These are phyloP conservation scores for Alternaria alternata DNA, from an alignment of 2,329 filamentous ascomycete genomes.

Conservation along the genomic window DNA sequence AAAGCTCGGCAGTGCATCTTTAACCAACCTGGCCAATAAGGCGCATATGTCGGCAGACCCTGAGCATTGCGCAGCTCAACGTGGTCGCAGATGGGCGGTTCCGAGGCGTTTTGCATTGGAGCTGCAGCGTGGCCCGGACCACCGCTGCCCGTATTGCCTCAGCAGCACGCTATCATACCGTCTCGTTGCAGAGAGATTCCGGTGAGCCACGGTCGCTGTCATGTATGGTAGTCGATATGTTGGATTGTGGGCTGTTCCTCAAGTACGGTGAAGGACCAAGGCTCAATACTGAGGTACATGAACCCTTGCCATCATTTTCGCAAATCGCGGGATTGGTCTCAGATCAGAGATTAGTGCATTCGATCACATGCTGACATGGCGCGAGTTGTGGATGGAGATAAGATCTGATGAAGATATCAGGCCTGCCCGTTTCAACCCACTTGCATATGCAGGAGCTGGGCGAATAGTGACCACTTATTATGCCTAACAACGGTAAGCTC, in stretches of 20 bases:
- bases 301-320: conserved; percentile 21
- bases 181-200: conserved; percentile 29
- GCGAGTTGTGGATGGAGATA: conserved; percentile 6
- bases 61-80: conserved; percentile 26
- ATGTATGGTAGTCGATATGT: conserved; percentile 5
- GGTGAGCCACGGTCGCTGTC: conserved; percentile 20
- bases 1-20: conserved; percentile 18
- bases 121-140: conserved; percentile 18
- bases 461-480: conserved; percentile 17
- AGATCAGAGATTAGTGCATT: conserved; percentile 6
- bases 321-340: conserved; percentile 6
- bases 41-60: conserved; percentile 14
- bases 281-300: conserved; percentile 16
- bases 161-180: conserved; percentile 21
- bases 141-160: conserved; percentile 8
- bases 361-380: conserved; percentile 16
- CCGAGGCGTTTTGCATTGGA: conserved; percentile 16
- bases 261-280: conserved; percentile 9
- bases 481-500: conserved; percentile 18
- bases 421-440: conserved; percentile 12
- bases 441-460: conserved; percentile 20
- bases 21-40: conserved; percentile 20
- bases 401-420: conserved; percentile 10
- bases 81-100: conserved; percentile 30
- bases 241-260: conserved; percentile 14